Evolutionary conservation across 108 stramenopile species (phyloP).

Genomic region (Craspedostauros australis): DNA sequence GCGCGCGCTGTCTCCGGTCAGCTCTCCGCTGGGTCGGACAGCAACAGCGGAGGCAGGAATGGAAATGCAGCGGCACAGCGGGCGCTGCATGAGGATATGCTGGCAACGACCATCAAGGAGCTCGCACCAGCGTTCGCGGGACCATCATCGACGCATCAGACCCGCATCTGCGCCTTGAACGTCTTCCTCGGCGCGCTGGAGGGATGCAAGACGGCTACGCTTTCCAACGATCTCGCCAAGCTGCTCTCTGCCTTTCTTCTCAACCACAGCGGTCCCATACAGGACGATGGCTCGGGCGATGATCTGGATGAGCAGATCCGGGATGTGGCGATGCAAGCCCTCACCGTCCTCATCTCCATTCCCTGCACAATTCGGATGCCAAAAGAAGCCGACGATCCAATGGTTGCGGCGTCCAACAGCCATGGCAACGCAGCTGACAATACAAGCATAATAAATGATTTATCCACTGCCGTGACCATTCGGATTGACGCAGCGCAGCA

Average conservation of each 20-base stretch:
- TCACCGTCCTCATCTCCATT: slow-evolving; percentile 29
- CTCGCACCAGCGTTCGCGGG: slow-evolving; percentile 24
- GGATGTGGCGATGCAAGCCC: slow-evolving; percentile 44
- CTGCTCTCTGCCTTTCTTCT: slow-evolving; percentile 49
- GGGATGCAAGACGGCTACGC: slow-evolving; percentile 9
- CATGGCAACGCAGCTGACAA: too few relatives aligned
- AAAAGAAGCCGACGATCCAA: slow-evolving; percentile 14
- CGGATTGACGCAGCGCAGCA: slow-evolving; percentile 36
- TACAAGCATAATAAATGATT: slow-evolving; percentile 4
- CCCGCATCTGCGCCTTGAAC: slow-evolving; percentile 19
- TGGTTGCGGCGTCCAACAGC: too few relatives aligned
- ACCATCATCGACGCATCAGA: slow-evolving; percentile 7
- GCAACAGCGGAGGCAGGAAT: too few relatives aligned
- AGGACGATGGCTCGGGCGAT: slow-evolving; percentile 26
- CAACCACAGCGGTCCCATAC: slow-evolving; percentile 49
- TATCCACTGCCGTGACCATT: slow-evolving; percentile 28
- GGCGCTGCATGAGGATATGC: slow-evolving; percentile 25
- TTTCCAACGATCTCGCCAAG: slow-evolving; percentile 7
- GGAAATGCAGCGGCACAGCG: too few relatives aligned
- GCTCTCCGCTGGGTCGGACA: too few relatives aligned
- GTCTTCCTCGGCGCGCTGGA: slow-evolving; percentile 27
- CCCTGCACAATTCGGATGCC: slow-evolving; percentile 3
- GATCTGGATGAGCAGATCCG: slow-evolving; percentile 46
- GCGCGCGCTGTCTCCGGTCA: too few relatives aligned
- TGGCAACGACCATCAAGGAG: slow-evolving; percentile 26